Evolutionary conservation across 2,329 filamentous ascomycete genomes (phyloP).

Genomic region (Aureobasidium sp.): DNA sequence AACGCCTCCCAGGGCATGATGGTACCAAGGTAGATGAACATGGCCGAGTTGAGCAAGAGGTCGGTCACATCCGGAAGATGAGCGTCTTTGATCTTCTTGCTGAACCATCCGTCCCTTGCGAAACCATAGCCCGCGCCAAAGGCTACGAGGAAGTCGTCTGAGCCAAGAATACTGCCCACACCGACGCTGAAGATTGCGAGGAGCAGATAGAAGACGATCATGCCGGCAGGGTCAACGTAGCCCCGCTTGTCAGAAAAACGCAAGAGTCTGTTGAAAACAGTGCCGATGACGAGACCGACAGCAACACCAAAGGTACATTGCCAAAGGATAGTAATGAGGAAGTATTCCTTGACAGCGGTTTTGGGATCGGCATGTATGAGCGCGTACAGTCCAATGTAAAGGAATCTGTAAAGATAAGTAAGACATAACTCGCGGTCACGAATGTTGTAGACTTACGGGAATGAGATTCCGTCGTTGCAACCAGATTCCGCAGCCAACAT

Average conservation of each 20-base stretch:
- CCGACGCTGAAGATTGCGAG: constrained; percentile 46
- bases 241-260: constrained; percentile 38
- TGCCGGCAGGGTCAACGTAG: constrained; percentile 42
- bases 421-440: not conserved
- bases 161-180: constrained; percentile 43
- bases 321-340: constrained; percentile 48
- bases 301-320: constrained; percentile 44
- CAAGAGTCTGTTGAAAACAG: constrained; percentile 39
- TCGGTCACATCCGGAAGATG: constrained; percentile 45
- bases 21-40: constrained; percentile 50
- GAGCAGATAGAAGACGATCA: constrained; percentile 49
- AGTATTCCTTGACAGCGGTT: constrained; percentile 42
- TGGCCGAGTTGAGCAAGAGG: constrained; percentile 46
- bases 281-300: constrained; percentile 42
- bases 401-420: constrained; percentile 28
- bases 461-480: constrained; percentile 49
- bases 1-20: constrained; percentile 47
- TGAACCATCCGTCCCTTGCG: constrained; percentile 46
- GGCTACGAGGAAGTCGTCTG: constrained; percentile 49
- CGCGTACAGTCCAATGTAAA: constrained; percentile 45
- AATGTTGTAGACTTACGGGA: constrained; percentile 28
- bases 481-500: constrained; percentile 47
- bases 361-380: constrained; percentile 32
- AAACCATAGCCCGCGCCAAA: constrained; percentile 50
- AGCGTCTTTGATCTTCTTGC: constrained; percentile 38